These are phyloP conservation scores for Aspergillus sp. DNA, from an alignment of 2,329 filamentous ascomycete species.

Conservation along the genomic window DNA sequence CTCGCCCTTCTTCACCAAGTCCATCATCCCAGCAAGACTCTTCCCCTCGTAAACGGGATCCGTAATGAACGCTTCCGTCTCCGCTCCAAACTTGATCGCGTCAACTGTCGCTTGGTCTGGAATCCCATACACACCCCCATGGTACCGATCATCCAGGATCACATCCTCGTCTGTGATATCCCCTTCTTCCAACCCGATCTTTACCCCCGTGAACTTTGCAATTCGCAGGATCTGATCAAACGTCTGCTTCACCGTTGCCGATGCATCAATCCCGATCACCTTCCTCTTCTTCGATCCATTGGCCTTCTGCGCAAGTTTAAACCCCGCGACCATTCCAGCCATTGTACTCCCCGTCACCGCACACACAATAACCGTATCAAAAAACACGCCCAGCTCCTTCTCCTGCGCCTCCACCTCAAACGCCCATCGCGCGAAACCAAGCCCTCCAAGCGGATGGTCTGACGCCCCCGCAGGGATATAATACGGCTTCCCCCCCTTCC, in stretches of 20 bases:
- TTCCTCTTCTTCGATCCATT: conserved; percentile 40
- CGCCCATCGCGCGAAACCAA: conserved; percentile 71
- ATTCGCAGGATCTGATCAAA: conserved; percentile 66
- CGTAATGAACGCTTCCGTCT: conserved; percentile 11
- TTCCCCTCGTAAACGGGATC: conserved; percentile 12
- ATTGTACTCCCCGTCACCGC: conserved; percentile 70
- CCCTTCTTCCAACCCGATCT: conserved; percentile 60
- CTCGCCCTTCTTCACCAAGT: conserved; percentile 5
- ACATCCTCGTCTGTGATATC: conserved; percentile 56
- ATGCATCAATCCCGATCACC: conserved; percentile 68
- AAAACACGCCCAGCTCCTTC: conserved; percentile 60
- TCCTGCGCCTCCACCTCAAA: conserved; percentile 68
- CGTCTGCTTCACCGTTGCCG: conserved; percentile 60
- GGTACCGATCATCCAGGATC: conserved; percentile 7
- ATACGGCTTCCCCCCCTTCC: conserved; percentile 61
- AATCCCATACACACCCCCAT: conserved; percentile 8
- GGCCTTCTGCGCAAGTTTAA: conserved; percentile 60
- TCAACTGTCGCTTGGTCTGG: conserved; percentile 8
- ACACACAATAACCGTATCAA: conserved; percentile 68
- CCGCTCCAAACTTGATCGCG: conserved; percentile 9
- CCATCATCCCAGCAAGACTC: conserved; percentile 8
- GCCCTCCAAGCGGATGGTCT: conserved; percentile 67
- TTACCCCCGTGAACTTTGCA: conserved; percentile 61
- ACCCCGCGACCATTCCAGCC: conserved; percentile 71
- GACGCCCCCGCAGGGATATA: conserved; percentile 71